Percentiles rank a stretch among this genome's conserved stretches.
phyloP scores from a whole-genome alignment of 2,329 filamentous ascomycete species.

The Botrytis hyacinthi region DNA sequence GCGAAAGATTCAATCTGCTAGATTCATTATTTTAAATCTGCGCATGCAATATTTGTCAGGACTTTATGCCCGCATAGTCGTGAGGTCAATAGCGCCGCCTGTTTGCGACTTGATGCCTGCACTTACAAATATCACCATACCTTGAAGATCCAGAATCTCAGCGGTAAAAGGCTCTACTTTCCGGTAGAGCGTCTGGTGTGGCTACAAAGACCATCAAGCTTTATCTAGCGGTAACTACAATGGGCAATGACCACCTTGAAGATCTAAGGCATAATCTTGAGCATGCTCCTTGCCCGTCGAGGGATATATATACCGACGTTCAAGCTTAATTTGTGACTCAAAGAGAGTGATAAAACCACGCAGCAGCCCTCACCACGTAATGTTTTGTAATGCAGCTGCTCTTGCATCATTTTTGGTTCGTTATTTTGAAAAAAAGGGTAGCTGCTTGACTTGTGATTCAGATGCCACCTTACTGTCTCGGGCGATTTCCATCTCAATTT shows the following conservation, averaged over 20 bases:
- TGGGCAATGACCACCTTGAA: background rate
- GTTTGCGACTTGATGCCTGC: fast-evolving
- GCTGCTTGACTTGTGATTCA: background rate
- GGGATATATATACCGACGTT: background rate
- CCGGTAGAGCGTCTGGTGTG: fast-evolving
- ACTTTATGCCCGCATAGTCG: background rate
- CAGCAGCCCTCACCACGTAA: background rate
- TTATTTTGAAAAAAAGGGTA: background rate
- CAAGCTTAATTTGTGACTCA: background rate
- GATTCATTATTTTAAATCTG: background rate
- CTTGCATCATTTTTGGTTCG: fast-evolving
- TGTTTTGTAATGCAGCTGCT: background rate
- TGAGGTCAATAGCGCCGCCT: background rate
- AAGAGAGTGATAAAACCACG: background rate
- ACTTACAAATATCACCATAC: background rate
- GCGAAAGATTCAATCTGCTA: background rate
- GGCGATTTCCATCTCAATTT: background rate
- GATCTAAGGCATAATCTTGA: background rate
- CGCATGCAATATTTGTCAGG: background rate
- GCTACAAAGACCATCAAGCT: background rate
- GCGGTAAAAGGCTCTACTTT: background rate
- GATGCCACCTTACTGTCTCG: background rate
- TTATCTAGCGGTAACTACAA: background rate
- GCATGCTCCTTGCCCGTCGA: background rate
- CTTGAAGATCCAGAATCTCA: background rate